Evolutionary conservation across 2,329 filamentous ascomycete species (phyloP).

Genomic region (Ramularia collo-cygni): DNA sequence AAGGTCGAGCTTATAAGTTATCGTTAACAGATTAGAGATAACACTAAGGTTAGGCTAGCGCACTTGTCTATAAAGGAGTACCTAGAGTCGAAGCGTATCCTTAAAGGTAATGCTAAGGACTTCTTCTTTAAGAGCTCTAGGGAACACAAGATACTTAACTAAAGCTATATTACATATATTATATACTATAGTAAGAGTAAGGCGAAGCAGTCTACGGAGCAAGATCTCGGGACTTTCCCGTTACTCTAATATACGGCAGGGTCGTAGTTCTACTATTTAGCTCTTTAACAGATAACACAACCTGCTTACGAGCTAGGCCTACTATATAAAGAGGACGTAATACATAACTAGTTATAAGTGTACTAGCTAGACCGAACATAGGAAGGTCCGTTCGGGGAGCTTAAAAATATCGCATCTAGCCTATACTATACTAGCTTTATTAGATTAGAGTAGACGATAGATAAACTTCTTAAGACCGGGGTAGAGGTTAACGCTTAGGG

Average conservation of each 20-base stretch:
- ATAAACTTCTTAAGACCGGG: slow-evolving; percentile 15
- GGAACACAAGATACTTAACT: slow-evolving; percentile 8
- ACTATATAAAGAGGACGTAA: background rate
- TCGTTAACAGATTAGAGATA: slow-evolving; percentile 1
- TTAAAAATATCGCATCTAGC: slow-evolving; percentile 1
- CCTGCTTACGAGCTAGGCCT: slow-evolving; percentile 3
- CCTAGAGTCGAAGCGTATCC: slow-evolving; percentile 15
- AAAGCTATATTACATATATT: slow-evolving; percentile 14
- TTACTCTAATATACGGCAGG: slow-evolving; percentile 13
- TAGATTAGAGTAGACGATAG: slow-evolving; percentile 13
- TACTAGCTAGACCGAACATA: slow-evolving; percentile 2
- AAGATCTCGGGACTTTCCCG: slow-evolving; percentile 12
- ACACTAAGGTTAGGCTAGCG: slow-evolving; percentile 16
- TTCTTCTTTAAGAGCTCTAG: slow-evolving; percentile 8
- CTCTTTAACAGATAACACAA: slow-evolving; percentile 5
- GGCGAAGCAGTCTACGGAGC: slow-evolving; percentile 5
- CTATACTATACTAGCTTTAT: slow-evolving; percentile 10
- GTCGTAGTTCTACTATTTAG: slow-evolving; percentile 11
- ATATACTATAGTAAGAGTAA: slow-evolving; percentile 8
- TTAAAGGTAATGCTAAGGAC: slow-evolving; percentile 4
- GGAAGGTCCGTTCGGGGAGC: slow-evolving; percentile 1
- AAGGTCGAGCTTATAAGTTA: background rate
- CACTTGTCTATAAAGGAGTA: slow-evolving; percentile 24
- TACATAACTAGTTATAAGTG: slow-evolving; percentile 8
- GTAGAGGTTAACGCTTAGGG: too few species aligned